Evolutionary conservation across 768 basidiomycete genomes (phyloP), one percentile per base, ranked within the genome.

Genomic region (Inosperma sp.): DNA sequence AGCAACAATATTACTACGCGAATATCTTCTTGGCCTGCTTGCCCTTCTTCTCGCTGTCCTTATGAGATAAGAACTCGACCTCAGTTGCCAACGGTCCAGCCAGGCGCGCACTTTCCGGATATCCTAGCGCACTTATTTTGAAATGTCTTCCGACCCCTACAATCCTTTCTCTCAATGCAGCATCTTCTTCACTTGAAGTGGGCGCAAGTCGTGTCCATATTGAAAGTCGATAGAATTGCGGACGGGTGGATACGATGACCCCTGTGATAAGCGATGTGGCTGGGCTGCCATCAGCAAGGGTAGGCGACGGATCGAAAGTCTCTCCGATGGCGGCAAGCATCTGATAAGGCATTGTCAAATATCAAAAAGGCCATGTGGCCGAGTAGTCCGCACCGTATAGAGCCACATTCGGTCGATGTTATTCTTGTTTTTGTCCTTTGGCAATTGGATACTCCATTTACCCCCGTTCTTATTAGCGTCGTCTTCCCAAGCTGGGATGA

Each of bases 311-410:
- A 69, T 98, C 96, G 67, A 96, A 97, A 0, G 93, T 99, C 72
- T 99, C 96, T 47, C 96, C 96, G 58, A 99, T 99, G 37, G 95
- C 96, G 53, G 96, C 96, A 52, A 99, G 83, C 95, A 98, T 97
- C 96, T 98, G 68, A 19, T 33, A 52, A 48, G 37, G 48, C 31
- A 34, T 25, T 16, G 42, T 52, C 17, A 51, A 51, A 27, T n/a
- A 48, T 10, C 10, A 12, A 46, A 54, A 53, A 49, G 17, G 46
- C 41, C 12, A 27, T 49, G 43, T 23, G n/a, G 21, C 17, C 41
- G 43, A 25, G 36, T 40, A 47, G 51, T 31, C 67, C 69, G 34
- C 66, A 96, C 95, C 44, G 96, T 99, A 72, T 93, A 94, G 48
- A 99, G 78, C 96, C 96, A 99, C 88, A 94, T 93, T 67, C 84